A percentile compares a stretch with the other conserved stretches of the same genome.
Evolutionary conservation across 495 filamentous ascomycete genomes (phyloP).

Genomic region (Aspergillus ostianus): DNA sequence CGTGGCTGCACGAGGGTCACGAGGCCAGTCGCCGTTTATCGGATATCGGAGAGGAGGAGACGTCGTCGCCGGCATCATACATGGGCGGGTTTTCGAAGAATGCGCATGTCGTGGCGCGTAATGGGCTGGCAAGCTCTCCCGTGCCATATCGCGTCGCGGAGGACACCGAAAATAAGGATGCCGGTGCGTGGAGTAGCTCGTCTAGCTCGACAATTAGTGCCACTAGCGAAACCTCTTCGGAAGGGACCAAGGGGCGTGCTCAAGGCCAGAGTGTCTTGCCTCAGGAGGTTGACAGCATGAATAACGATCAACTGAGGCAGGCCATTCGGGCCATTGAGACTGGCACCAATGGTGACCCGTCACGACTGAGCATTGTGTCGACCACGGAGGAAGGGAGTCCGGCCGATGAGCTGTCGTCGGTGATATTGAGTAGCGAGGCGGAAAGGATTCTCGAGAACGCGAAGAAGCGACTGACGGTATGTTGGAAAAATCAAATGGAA

Average conservation of each 20-base stretch:
- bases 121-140: slow-evolving; percentile 15
- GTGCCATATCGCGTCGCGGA: slow-evolving; percentile 12
- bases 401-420: slow-evolving; percentile 61
- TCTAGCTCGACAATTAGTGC: slow-evolving; percentile 43
- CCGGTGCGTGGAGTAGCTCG: slow-evolving; percentile 32
- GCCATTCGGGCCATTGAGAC: slow-evolving; percentile 5
- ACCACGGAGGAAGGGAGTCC: slow-evolving; percentile 30
- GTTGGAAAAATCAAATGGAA: slow-evolving; percentile 28
- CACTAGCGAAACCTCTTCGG: slow-evolving; percentile 29
- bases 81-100: slow-evolving; percentile 20
- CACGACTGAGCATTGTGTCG: slow-evolving; percentile 17
- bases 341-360: slow-evolving; percentile 11
- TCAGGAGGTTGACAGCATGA: slow-evolving; percentile 10
- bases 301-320: slow-evolving; percentile 13
- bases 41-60: slow-evolving; percentile 67
- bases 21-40: slow-evolving; percentile 62
- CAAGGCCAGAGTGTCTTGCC: slow-evolving; percentile 17
- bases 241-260: slow-evolving; percentile 16
- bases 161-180: slow-evolving; percentile 18
- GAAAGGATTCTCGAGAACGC: slow-evolving; percentile 89
- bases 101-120: slow-evolving; percentile 5
- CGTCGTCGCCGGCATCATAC: slow-evolving; percentile 26
- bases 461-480: slow-evolving; percentile 81
- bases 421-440: slow-evolving; percentile 74
- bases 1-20: slow-evolving; percentile 52